Evolutionary conservation across 2,329 filamentous ascomycete genomes (phyloP).

Genomic region (Cercospora sesami): DNA sequence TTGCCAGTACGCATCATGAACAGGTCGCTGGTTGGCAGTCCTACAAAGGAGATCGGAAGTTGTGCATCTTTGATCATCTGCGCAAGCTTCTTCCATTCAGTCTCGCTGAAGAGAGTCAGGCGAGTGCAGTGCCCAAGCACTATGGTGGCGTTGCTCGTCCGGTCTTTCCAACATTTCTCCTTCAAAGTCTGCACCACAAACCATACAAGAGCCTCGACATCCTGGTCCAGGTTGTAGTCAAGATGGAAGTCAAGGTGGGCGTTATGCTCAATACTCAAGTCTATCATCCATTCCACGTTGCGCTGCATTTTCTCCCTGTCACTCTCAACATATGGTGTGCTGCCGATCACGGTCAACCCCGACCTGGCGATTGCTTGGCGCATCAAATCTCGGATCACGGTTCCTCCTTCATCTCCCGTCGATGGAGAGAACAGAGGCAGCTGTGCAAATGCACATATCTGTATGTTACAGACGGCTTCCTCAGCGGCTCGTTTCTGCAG

Average conservation of each 20-base stretch:
- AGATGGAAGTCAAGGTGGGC: slow-evolving; percentile 70
- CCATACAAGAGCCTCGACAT: slow-evolving; percentile 54
- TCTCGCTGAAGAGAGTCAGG: slow-evolving; percentile 56
- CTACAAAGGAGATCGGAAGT: slow-evolving; percentile 66
- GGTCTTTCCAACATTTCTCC: slow-evolving; percentile 51
- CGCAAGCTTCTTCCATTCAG: slow-evolving; percentile 54
- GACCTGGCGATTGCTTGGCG: slow-evolving; percentile 44
- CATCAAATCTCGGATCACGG: slow-evolving; percentile 55
- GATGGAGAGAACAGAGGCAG: slow-evolving; percentile 63
- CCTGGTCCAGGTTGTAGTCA: slow-evolving; percentile 64
- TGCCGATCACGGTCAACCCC: slow-evolving; percentile 62
- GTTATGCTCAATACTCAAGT: slow-evolving; percentile 51
- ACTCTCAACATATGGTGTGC: slow-evolving; percentile 69
- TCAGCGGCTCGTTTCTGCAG: slow-evolving; percentile 56
- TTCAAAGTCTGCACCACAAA: slow-evolving; percentile 56
- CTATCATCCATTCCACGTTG: slow-evolving; percentile 66
- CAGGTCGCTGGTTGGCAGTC: slow-evolving; percentile 68
- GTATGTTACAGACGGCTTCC: slow-evolving; percentile 56
- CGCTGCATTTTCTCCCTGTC: slow-evolving; percentile 48
- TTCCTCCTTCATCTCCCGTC: slow-evolving; percentile 41
- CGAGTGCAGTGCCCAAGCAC: slow-evolving; percentile 69
- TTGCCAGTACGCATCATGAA: slow-evolving; percentile 64
- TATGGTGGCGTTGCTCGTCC: slow-evolving; percentile 50
- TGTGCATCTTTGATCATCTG: slow-evolving; percentile 48
- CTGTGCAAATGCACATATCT: slow-evolving; percentile 71